phyloP scores from a whole-genome alignment of 176 grass and related monocot species.

The Sorghum bicolor region DNA sequence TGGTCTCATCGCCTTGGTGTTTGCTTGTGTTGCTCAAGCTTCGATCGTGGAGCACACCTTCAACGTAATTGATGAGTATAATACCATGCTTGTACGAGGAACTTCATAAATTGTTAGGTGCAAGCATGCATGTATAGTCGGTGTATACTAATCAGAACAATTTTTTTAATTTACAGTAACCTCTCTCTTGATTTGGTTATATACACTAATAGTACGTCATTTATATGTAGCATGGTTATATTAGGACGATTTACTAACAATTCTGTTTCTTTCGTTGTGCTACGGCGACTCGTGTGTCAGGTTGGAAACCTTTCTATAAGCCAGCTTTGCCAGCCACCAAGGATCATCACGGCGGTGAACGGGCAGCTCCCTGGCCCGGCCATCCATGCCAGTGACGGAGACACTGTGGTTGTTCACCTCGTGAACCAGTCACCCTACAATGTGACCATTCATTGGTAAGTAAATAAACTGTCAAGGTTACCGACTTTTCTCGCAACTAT shows the following conservation, averaged over 20 bases:
- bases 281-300: background rate
- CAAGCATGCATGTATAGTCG: too few species aligned
- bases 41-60: background rate
- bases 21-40: background rate
- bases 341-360: background rate
- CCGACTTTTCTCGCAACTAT: too few species aligned
- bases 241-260: too few species aligned
- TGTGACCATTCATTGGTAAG: background rate
- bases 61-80: background rate
- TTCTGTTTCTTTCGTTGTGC: too few species aligned
- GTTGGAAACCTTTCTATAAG: background rate
- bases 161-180: too few species aligned
- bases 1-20: background rate
- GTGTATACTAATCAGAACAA: too few species aligned
- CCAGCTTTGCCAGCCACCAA: background rate
- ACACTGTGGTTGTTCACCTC: background rate
- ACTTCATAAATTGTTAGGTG: too few species aligned
- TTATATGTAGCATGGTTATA: too few species aligned
- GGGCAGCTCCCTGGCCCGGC: background rate
- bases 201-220: too few species aligned
- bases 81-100: too few species aligned
- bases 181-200: too few species aligned
- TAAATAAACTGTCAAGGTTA: too few species aligned
- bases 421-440: background rate
- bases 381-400: background rate